Evolutionary conservation across 225 moss, liverwort and hornwort species (phyloP), one percentile per base, ranked within the genome.

Genomic region (Pseudisothecium myosuroides): DNA sequence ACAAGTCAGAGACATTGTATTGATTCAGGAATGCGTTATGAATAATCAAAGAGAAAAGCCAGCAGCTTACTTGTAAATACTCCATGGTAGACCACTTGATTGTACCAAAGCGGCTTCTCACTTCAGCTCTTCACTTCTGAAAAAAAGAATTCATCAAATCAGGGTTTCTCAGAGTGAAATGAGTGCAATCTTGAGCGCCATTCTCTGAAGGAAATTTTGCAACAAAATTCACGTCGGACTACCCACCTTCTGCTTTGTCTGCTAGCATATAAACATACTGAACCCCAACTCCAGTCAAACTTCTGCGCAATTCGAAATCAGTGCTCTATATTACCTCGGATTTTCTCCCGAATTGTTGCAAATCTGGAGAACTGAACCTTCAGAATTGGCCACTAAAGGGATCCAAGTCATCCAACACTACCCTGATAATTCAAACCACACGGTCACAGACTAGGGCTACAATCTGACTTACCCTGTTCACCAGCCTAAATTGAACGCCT

Each of bases 1-100:
- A 27, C 56, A 69, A 85, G 61, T 26, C 52, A 81, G 11, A 49
- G n/a, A 56, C 7, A 82, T 76, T 50, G n/a, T 39, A 59, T 39
- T n/a, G 15, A 80, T 87, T 56, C 55, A 83, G 29, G 4, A 37
- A 65, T 37, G 52, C n/a, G 60, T 49, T 16, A 32, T 37, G 34
- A 31, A 54, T 69, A 68, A 52, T 69, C 61, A 7, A 85, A 68
- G 69, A 60, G 39, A 80, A 34, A 28, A 52, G 71, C 24, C 37
- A 58, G 90, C 32, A 71, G 88, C 90, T 83, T 90, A 92, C 92
- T 76, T 84, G 90, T 6, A 90, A 74, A 61, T 84, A 90, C 61
- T 88, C 90, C 92, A 90, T 92, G 32, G 56, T 50, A n/a, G 76
- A 82, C 76, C 66, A 56, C 80, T 82, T 56, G 75, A 19, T 49